Evolutionary conservation across 2,329 filamentous ascomycete species (phyloP).

Genomic region (Parastagonospora nodorum): DNA sequence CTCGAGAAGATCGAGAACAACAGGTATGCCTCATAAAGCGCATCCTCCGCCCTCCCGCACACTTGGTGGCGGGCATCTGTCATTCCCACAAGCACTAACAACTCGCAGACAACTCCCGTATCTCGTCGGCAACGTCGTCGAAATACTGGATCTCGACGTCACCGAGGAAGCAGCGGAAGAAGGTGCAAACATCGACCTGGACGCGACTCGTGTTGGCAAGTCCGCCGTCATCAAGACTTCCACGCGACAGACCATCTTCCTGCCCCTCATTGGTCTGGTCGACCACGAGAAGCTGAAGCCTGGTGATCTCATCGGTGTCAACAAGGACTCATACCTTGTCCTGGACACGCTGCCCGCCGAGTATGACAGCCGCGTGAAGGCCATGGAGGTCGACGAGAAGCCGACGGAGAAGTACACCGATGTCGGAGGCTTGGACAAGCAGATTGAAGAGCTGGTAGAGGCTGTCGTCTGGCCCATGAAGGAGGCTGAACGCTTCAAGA

Average conservation of each 20-base stretch:
- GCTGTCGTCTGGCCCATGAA: constrained; percentile 99
- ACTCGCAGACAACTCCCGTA: constrained; percentile 85
- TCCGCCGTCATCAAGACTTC: constrained; percentile 99
- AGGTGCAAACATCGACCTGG: constrained; percentile 96
- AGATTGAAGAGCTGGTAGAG: constrained; percentile 98
- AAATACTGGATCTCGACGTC: constrained; percentile 94
- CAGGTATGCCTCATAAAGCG: constrained; percentile 66
- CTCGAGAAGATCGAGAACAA: constrained; percentile 99
- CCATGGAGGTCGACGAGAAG: constrained; percentile 99
- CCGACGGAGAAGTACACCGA: constrained; percentile 98
- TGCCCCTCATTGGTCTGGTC: constrained; percentile 94
- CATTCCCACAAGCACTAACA: constrained; percentile 8
- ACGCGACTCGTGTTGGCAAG: constrained; percentile 95
- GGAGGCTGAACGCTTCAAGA: constrained; percentile 98
- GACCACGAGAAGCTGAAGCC: constrained; percentile 95
- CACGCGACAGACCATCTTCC: constrained; percentile 96
- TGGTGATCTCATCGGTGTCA: constrained; percentile 94
- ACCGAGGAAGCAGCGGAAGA: constrained; percentile 95
- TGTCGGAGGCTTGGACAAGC: constrained; percentile 96
- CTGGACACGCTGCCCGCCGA: constrained; percentile 96
- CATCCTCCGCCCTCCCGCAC: not conserved
- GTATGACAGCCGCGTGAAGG: constrained; percentile 98
- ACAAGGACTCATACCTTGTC: constrained; percentile 98
- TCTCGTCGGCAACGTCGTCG: constrained; percentile 96
- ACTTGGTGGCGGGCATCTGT: not conserved